Base-by-base conservation (phyloP, 768 basidiomycete genomes). In the Russula griseocarnosa region DNA sequence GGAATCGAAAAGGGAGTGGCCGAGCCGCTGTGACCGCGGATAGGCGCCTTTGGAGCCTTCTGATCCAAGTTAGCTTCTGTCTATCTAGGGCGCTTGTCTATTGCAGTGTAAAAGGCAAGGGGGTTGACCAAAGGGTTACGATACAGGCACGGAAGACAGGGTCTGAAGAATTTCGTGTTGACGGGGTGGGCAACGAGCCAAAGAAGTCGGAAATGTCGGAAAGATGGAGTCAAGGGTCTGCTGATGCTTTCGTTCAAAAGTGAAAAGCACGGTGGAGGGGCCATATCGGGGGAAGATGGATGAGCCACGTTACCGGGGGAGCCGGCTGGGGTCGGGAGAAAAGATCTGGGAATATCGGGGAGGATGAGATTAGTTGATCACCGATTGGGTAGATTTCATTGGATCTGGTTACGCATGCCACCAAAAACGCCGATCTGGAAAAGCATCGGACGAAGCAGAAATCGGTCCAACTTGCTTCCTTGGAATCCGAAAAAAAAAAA, bases 371-470 rank as follows among this genome's bases (percentile, higher is more conserved):
- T 68, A 57, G 60, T 62, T 62, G 67, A 59, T 68, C 67, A 67
- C 67, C 67, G 67, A 68, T 68, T 68, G 61, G 61, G 55, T 58
- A 47, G 67, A 68, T 68, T 68, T 62, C 66, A 55, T 63, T 47
- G 65, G 67, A 67, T 66, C 67, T 67, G 60, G 66, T 62, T 63
- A 64, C 62, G 65, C 58, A 56, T 67, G 55, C 59, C 58, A 55
- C 58, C 55, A 58, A 66, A 66, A 67, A 66, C 65, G 67, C 67
- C 67, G 67, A 67, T 67, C 67, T 61, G 67, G 65, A 60, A 62
- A 65, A 61, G 65, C 59, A 61, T 54, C 56, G 64, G 59, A 60
- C 51, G 53, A 42, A 52, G 38, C 40, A 61, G 26, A 66, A 55
- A 58, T 57, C 47, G 50, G 55, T 16, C 7, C 32, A 34, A 13